These are phyloP conservation scores for Eutrema heterophyllum DNA, from an alignment of 345 rosid genomes.

Conservation along the genomic window DNA sequence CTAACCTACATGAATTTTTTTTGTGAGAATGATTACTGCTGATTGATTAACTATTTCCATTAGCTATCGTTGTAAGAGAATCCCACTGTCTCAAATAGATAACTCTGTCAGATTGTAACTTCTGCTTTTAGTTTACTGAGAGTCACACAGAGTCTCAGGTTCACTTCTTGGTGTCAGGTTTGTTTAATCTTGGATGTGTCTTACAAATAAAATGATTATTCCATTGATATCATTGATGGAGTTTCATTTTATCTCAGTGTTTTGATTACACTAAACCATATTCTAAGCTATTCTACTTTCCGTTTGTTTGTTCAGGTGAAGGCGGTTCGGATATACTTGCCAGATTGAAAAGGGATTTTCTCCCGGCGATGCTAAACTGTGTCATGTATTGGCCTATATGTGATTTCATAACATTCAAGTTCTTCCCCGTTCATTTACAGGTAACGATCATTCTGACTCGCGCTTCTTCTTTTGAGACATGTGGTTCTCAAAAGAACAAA, in stretches of 20 bases:
- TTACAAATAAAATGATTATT: neutral
- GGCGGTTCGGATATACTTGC: slow-evolving; percentile 49
- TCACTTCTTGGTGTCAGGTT: neutral
- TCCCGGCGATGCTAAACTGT: slow-evolving; percentile 66
- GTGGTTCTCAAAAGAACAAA: neutral
- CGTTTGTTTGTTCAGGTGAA: slow-evolving; percentile 55
- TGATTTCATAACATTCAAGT: slow-evolving; percentile 81
- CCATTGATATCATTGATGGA: neutral
- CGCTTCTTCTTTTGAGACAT: neutral
- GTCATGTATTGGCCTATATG: slow-evolving; percentile 88
- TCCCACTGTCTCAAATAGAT: neutral
- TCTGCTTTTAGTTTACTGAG: neutral
- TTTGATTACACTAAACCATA: neutral
- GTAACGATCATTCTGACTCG: slow-evolving; percentile 22
- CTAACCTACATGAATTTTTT: neutral
- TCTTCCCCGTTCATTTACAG: slow-evolving; percentile 85
- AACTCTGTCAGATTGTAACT: neutral
- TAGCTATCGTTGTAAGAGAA: neutral
- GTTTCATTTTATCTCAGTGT: neutral
- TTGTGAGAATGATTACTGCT: neutral
- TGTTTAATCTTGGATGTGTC: neutral
- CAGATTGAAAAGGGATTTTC: slow-evolving; percentile 66
- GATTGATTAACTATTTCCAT: neutral
- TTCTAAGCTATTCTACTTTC: neutral
- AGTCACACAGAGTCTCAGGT: neutral